phyloP scores from a whole-genome alignment of 495 filamentous ascomycete species.

The Talaromyces borbonicus region DNA sequence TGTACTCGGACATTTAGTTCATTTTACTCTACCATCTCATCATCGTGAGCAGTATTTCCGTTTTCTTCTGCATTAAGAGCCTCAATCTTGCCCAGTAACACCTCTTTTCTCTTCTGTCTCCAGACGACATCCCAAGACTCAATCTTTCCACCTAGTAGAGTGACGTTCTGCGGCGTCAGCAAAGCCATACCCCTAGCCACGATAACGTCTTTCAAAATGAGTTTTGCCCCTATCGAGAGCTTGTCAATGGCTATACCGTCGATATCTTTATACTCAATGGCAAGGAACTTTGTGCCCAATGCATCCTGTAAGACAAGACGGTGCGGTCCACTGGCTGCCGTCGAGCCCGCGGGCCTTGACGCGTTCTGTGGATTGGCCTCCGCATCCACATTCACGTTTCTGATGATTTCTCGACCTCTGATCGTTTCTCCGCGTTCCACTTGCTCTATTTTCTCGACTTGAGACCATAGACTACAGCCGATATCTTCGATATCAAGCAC shows the following conservation, averaged over 20 bases:
- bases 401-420: constrained; percentile 72
- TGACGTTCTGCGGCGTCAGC: constrained; percentile 53
- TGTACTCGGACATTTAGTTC: too few species aligned
- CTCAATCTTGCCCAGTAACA: constrained; percentile 48
- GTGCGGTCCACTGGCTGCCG: constrained; percentile 49
- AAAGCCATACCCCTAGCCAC: constrained; percentile 72
- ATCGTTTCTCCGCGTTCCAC: constrained; percentile 73
- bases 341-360: constrained; percentile 10
- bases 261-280: constrained; percentile 59
- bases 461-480: constrained; percentile 64
- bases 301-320: constrained; percentile 77
- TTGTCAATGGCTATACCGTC: constrained; percentile 52
- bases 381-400: constrained; percentile 49
- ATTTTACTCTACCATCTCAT: constrained; percentile 3
- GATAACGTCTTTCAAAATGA: constrained; percentile 54
- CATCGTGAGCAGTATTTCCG: not conserved
- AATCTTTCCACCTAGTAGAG: constrained; percentile 77
- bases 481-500: constrained; percentile 80
- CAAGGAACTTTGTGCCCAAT: constrained; percentile 57
- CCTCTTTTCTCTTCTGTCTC: constrained; percentile 60
- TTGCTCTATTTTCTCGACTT: constrained; percentile 78
- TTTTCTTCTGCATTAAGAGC: constrained; percentile 9
- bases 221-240: constrained; percentile 70
- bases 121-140: constrained; percentile 69
- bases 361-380: constrained; percentile 21